A percentile compares a stretch with the other conserved stretches of the same genome.
Evolutionary conservation across 495 filamentous ascomycete species (phyloP).

Genomic region (Sporormia fimetaria): DNA sequence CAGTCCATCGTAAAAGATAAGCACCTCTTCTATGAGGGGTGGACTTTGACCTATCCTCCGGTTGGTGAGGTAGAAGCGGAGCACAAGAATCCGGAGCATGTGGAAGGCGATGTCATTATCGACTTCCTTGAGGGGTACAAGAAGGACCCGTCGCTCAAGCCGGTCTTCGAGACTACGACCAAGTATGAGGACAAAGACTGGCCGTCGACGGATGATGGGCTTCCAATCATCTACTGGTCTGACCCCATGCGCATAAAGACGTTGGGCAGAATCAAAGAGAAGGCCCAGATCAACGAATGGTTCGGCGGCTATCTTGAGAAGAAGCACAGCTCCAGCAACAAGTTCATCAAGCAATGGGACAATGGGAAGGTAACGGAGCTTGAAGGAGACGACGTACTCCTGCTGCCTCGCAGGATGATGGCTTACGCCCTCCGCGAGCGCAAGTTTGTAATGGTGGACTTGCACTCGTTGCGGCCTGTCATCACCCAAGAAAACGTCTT

Average conservation of each 20-base stretch:
- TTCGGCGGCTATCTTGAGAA: neutral
- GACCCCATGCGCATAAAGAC: neutral
- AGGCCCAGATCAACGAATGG: neutral
- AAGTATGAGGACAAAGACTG: neutral
- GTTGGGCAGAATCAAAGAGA: too few species aligned
- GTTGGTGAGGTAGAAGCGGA: neutral
- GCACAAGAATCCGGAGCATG: neutral
- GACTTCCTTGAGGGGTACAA: neutral
- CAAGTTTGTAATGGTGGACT: neutral
- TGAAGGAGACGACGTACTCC: neutral
- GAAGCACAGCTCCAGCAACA: neutral
- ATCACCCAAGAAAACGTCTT: neutral
- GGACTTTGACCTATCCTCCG: neutral
- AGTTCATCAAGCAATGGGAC: neutral
- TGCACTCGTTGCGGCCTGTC: neutral
- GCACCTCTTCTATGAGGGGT: conserved; percentile 1
- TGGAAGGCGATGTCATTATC: conserved; percentile 1
- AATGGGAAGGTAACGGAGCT: neutral
- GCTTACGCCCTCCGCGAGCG: conserved; percentile 1
- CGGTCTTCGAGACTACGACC: neutral
- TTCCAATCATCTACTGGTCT: neutral
- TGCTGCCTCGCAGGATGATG: neutral
- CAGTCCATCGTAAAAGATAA: neutral
- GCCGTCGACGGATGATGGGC: neutral
- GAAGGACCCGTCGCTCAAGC: neutral